A percentile compares a stretch with the other conserved stretches of the same genome.
phyloP scores from a whole-genome alignment of 805 yeast species.

The Millerago galiae region DNA sequence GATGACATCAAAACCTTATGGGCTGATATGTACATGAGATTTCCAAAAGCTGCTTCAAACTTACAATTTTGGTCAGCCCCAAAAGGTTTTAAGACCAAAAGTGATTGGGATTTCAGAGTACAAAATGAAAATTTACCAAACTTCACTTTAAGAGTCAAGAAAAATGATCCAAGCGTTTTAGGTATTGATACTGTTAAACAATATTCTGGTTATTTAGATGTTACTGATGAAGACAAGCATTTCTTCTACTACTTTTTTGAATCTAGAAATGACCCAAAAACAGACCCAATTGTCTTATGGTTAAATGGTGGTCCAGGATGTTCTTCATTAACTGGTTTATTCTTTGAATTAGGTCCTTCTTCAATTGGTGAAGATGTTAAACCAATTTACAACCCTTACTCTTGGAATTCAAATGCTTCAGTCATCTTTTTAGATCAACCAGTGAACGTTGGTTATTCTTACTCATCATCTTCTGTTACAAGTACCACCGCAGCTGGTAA shows the following conservation, averaged over 20 bases:
- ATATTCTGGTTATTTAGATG: slow-evolving; percentile 80
- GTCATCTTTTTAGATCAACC: slow-evolving; percentile 88
- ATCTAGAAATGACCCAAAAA: slow-evolving; percentile 80
- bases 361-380: slow-evolving; percentile 53
- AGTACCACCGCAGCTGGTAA: slow-evolving; percentile 72
- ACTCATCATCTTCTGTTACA: background rate
- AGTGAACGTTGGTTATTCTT: slow-evolving; percentile 76
- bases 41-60: slow-evolving; percentile 48
- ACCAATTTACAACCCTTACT: slow-evolving; percentile 64
- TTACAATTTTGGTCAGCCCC: slow-evolving; percentile 48
- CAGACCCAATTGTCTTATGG: slow-evolving; percentile 84
- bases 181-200: slow-evolving; percentile 81
- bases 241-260: slow-evolving; percentile 83
- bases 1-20: slow-evolving; percentile 46
- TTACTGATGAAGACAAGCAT: slow-evolving; percentile 79
- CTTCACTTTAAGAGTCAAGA: slow-evolving; percentile 57
- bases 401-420: slow-evolving; percentile 83
- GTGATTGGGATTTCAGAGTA: slow-evolving; percentile 34
- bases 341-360: slow-evolving; percentile 84
- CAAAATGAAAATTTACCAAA: slow-evolving; percentile 33
- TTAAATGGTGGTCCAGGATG: slow-evolving; percentile 96
- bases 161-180: slow-evolving; percentile 50
- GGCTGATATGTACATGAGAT: slow-evolving; percentile 56
- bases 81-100: slow-evolving; percentile 28
- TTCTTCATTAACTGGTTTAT: slow-evolving; percentile 79